A percentile compares a stretch with the other conserved stretches of the same genome.
Evolutionary conservation across 2,329 filamentous ascomycete species (phyloP).

Genomic region (Ascomycota sp.): DNA sequence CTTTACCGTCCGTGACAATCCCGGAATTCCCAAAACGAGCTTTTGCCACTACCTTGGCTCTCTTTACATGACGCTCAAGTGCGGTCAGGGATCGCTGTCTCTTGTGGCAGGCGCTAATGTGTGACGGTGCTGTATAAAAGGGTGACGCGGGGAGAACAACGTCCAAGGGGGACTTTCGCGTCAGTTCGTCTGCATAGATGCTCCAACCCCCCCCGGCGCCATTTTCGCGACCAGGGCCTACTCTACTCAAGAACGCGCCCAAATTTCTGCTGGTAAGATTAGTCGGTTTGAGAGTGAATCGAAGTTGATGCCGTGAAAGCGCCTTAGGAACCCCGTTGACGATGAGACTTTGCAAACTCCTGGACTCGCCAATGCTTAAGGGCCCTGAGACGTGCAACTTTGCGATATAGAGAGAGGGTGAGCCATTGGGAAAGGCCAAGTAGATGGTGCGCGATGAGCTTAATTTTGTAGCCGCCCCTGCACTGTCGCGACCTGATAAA

Average conservation of each 20-base stretch:
- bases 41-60: constrained; percentile 38
- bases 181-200: constrained; percentile 48
- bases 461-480: constrained; percentile 21
- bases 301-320: constrained; percentile 50
- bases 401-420: constrained; percentile 52
- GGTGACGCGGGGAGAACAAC: constrained; percentile 25
- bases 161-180: constrained; percentile 33
- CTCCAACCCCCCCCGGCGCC: constrained; percentile 60
- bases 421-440: constrained; percentile 63
- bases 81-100: constrained; percentile 7
- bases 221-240: constrained; percentile 50
- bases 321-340: constrained; percentile 68
- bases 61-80: constrained; percentile 25
- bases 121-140: constrained; percentile 14
- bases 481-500: constrained; percentile 12
- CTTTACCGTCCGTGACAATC: constrained; percentile 32
- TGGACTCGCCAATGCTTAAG: constrained; percentile 27
- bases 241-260: constrained; percentile 44
- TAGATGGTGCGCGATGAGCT: constrained; percentile 55
- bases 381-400: constrained; percentile 24
- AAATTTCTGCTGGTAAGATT: constrained; percentile 53
- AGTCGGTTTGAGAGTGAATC: constrained; percentile 49
- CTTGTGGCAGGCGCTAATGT: constrained; percentile 10
- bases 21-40: constrained; percentile 51
- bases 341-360: constrained; percentile 48